Evolutionary conservation across 352 stramenopile species (phyloP).

Genomic region (Blastocystis sp.): DNA sequence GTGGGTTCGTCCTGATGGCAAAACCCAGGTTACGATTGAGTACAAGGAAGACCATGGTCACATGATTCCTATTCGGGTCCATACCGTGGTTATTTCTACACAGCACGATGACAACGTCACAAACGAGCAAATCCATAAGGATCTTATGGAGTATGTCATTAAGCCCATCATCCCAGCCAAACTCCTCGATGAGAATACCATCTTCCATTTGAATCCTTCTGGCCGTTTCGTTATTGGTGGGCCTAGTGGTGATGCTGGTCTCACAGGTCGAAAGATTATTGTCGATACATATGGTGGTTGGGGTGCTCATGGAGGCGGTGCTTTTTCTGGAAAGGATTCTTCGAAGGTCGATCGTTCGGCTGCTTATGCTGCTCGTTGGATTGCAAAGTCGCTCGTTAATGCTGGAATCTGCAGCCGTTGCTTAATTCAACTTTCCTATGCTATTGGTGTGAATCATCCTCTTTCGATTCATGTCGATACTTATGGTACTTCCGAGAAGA

Average conservation of each 20-base stretch:
- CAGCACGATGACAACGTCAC: conserved; percentile 96
- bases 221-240: conserved; percentile 97
- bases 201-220: conserved; percentile 98
- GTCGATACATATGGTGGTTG: conserved; percentile 99
- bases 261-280: conserved; percentile 97
- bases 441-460: conserved; percentile 93
- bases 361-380: conserved; percentile 95
- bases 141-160: conserved; percentile 98
- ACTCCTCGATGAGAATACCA: conserved; percentile 97
- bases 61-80: conserved; percentile 90
- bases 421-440: conserved; percentile 96
- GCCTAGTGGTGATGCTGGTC: conserved; percentile 93
- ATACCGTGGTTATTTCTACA: conserved; percentile 98
- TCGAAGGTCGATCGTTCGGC: conserved; percentile 97
- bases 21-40: conserved; percentile 96
- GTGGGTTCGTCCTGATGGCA: conserved; percentile 97
- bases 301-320: conserved; percentile 94
- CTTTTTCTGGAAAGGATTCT: conserved; percentile 97
- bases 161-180: conserved; percentile 94
- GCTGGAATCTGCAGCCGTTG: conserved; percentile 87
- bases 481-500: conserved; percentile 94
- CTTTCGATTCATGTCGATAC: conserved; percentile 95
- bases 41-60: conserved; percentile 91
- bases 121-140: conserved; percentile 94
- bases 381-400: conserved; percentile 95